Base-by-base conservation (phyloP, 2,329 filamentous ascomycete species). In the Colletotrichum sp. region DNA sequence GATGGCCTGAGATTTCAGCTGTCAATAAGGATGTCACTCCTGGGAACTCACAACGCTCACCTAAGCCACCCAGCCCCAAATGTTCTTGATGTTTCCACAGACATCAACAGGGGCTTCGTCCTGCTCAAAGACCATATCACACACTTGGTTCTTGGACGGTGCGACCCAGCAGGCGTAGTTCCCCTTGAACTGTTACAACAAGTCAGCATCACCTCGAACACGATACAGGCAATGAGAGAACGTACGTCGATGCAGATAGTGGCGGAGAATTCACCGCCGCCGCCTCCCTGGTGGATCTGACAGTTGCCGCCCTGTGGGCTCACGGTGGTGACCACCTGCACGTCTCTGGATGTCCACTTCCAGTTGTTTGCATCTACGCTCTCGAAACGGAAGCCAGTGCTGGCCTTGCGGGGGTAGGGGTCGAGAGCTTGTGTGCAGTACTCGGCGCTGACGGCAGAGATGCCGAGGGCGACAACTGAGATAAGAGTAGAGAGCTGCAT, bases 31-130 rank as follows among this genome's bases (percentile, higher is more conserved):
- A 2, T 49, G 18, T 49, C 44, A 12, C 9, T 49, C 9, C 1
- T 2, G 0, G 3, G 44, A 49, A 49, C 1, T 49, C 44, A 12
- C 10, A 2, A 1, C 18, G 2, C 32, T 21, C 30, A 63, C 36
- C 70, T 72, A 72, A 13, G 70, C 52, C 60, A 49, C 64, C 70
- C 70, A 72, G 0, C 63, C 70, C 70, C 64, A 72, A 5, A 72
- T 55, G 34, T 72, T 72, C n/a, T 55, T 62, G 28, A 68, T 62
- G 28, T 15, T 16, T 0, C 32, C 28, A 36, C 70, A 72, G 16
- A 72, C 64, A 24, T 72, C 16, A 1, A 72, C 5, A 16, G 63
- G 64, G 7, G 34, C 55, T 32, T 68, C 70, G 28, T 62, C 32
- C 26, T 68, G 52, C 34, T 72, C 64, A 26, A 68, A 68, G 10